These are phyloP conservation scores for Fusarium sp. DNA, from an alignment of 2,329 filamentous ascomycete genomes.

Conservation along the genomic window DNA sequence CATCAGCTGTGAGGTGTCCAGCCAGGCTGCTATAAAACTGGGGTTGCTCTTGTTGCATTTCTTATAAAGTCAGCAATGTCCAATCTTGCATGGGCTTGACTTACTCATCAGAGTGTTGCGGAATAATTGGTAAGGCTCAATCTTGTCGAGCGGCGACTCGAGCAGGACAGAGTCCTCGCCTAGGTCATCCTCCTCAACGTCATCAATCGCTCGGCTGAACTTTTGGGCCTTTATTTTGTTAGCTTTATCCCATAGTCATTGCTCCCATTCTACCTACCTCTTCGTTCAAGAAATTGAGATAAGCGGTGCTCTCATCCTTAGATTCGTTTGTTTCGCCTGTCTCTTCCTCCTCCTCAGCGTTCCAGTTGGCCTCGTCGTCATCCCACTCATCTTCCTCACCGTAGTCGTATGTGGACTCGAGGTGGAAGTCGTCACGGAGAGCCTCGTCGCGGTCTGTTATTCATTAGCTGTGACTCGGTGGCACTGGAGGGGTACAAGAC, in stretches of 20 bases:
- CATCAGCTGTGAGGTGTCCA: constrained; percentile 80
- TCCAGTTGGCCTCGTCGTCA: constrained; percentile 86
- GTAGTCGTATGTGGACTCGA: constrained; percentile 72
- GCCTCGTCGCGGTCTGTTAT: constrained; percentile 87
- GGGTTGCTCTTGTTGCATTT: constrained; percentile 89
- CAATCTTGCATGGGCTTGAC: constrained; percentile 52
- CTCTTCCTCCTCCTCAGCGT: constrained; percentile 76
- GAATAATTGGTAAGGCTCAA: constrained; percentile 95
- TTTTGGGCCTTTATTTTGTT: constrained; percentile 77
- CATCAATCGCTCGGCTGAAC: constrained; percentile 76
- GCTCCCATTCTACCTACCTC: constrained; percentile 67
- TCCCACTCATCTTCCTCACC: constrained; percentile 85
- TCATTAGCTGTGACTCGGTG: constrained; percentile 42
- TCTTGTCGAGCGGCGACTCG: constrained; percentile 93
- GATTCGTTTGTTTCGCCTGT: constrained; percentile 74
- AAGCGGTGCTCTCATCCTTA: constrained; percentile 92
- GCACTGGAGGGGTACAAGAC: constrained; percentile 46
- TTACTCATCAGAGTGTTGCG: constrained; percentile 83
- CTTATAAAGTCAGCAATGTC: constrained; percentile 60
- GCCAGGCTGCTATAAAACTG: constrained; percentile 87
- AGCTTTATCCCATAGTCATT: constrained; percentile 24
- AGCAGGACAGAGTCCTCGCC: constrained; percentile 93
- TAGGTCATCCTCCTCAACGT: constrained; percentile 86
- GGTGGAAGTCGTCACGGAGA: constrained; percentile 85
- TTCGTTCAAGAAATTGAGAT: constrained; percentile 94